Evolutionary conservation across 768 basidiomycete genomes (phyloP), one percentile per base, ranked within the genome.

Genomic region (Lactarius akahatsu): DNA sequence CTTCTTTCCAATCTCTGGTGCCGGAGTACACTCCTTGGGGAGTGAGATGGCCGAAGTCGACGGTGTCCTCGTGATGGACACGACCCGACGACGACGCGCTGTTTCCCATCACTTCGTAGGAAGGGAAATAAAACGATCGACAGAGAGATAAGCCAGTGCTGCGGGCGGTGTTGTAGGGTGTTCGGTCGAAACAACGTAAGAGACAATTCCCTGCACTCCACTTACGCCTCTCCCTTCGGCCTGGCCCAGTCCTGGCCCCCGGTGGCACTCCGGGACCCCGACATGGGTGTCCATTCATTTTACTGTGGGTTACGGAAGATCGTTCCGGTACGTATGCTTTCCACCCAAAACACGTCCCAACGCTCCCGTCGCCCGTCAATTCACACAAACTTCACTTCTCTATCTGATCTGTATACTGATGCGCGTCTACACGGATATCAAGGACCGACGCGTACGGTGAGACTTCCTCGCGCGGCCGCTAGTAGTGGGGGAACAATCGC

Each of bases 1-100:
- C 76, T 71, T 95, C 91, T 75, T 94, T 94, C 89, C 94, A 98
- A 78, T 98, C 96, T 73, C 84, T 83, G 56, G 84, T 79, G 28
- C 88, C 91, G 23, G 91, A 88, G 80, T 96, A 96, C 69, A 94
- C 85, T 73, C 92, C 93, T 72, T 93, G 91, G 23, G 94, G 94
- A 62, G 84, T 77, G 59, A 95, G 86, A 73, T 81, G 78, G 65
- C 94, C 94, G 72, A 86, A 90, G 80, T 96, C 94, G 75, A 93
- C 90, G 32, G 86, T 82, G 68, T 93, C 90, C 68, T 94, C 93
- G 70, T 91, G 88, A 70, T 88, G 88, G 57, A 81, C 80, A 57
- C 89, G 86, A 66, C 86, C 84, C 34, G 90, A 87, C 45, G 91
- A 88, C 34, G 90, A 92, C 67, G 88, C 82, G 65, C 86, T 84